These are phyloP conservation scores for Termitomyces sp. DNA, from an alignment of 768 basidiomycete genomes.

Conservation along the genomic window DNA sequence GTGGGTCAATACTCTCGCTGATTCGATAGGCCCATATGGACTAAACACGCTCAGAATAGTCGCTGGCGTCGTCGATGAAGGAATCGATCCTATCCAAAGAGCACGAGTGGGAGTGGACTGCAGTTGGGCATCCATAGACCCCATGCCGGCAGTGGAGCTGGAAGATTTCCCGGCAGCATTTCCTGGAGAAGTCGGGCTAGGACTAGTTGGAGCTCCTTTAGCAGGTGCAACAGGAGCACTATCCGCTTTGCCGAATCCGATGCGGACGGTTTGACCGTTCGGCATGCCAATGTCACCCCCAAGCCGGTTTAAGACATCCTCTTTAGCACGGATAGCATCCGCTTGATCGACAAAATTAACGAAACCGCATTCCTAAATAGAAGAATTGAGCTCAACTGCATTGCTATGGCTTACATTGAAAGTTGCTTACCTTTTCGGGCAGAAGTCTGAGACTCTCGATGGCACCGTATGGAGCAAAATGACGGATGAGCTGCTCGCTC, in stretches of 20 bases:
- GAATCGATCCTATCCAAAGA: conserved; percentile 97
- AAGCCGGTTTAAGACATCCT: conserved; percentile 93
- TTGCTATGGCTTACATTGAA: conserved; percentile 1
- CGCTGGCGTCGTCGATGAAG: conserved; percentile 89
- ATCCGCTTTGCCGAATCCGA: conserved; percentile 97
- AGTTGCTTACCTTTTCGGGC: conserved; percentile 81
- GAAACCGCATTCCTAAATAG: conserved; percentile 88
- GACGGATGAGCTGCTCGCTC: conserved; percentile 90
- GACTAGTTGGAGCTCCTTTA: conserved; percentile 64
- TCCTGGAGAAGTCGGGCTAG: conserved; percentile 63
- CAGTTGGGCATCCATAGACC: conserved; percentile 77
- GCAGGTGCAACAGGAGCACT: conserved; percentile 90
- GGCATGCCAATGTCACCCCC: conserved; percentile 93
- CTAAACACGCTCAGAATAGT: conserved; percentile 95
- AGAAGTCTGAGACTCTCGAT: conserved; percentile 93
- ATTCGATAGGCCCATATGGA: conserved; percentile 96
- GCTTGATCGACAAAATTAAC: conserved; percentile 96
- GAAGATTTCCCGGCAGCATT: conserved; percentile 38
- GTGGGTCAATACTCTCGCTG: conserved; percentile 91
- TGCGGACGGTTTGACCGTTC: conserved; percentile 93
- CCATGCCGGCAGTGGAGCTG: conserved; percentile 47
- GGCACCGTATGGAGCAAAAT: conserved; percentile 95
- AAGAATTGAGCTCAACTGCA: not conserved
- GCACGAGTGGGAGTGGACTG: conserved; percentile 93
- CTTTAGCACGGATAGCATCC: conserved; percentile 96